Evolutionary conservation across 345 rosid genomes (phyloP), one percentile per base, ranked within the genome.

Genomic region (Hypericum androsaemum): DNA sequence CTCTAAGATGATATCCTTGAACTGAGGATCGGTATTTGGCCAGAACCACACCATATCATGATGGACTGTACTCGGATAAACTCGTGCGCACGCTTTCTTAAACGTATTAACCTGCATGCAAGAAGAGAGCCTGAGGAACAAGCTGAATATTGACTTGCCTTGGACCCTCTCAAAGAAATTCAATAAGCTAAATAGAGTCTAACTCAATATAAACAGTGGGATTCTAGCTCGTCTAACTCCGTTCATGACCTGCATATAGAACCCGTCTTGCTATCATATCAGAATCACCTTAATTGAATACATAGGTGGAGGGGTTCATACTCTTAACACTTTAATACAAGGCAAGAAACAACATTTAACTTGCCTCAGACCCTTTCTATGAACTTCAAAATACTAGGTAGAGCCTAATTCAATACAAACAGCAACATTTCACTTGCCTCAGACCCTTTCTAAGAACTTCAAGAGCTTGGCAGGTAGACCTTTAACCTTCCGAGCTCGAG

Each of bases 31-130:
- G 52, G 64, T 47, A 50, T 79, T 86, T 9, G 97, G 97, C 95
- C 97, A 89, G 75, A 89, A 78, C 97, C 95, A 89, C 49, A 89
- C 71, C 11, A 89, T 80, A 43, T 77, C 94, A 60, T 83, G 84
- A 41, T 89, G 88, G 54, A 86, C 77, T 2, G 72, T 62, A 62
- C 74, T 81, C 14, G 95, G 94, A 63, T 89, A 89, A 57, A 59
- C 88, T 39, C 79, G 77, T 35, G 64, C 90, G 60, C 95, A 81
- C 16, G 97, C 89, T 80, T 78, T 68, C 74, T 80, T 78, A 57
- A 67, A 83, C 50, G 95, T 72, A 43, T 78, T 75, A 2, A 86
- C 84, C 97, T 86, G 66, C 53, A 66, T 43, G 28, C 6, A 35
- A 41, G 22, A 57, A 41, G 9, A 39, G 43, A 2, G 52, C 28